Evolutionary conservation across 2,329 filamentous ascomycete species (phyloP).

Genomic region (Cryphonectria naterciae): DNA sequence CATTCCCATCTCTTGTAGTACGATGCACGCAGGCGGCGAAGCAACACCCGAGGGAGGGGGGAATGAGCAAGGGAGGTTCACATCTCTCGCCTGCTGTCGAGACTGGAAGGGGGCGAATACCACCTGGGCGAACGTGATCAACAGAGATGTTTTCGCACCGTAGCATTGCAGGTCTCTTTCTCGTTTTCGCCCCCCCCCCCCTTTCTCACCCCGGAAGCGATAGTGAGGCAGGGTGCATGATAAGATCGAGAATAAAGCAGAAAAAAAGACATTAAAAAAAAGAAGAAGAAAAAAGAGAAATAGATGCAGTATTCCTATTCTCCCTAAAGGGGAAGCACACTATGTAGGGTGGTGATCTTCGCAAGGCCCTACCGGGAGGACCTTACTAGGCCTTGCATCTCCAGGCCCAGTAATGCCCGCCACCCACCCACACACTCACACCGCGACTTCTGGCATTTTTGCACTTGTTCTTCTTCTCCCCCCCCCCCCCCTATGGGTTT

Average conservation of each 20-base stretch:
- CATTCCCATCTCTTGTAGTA: neutral
- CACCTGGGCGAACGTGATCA: neutral
- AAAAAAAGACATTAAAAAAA: neutral
- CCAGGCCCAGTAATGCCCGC: neutral
- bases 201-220: neutral
- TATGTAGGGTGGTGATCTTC: neutral
- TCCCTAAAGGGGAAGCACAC: neutral
- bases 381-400: neutral
- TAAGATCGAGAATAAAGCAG: neutral
- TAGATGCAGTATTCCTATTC: neutral
- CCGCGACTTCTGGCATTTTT: neutral
- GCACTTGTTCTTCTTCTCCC: too few relatives aligned
- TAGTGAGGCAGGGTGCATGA: neutral
- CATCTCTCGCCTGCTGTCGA: too few relatives aligned
- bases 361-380: neutral
- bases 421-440: neutral
- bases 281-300: neutral
- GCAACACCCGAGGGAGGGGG: neutral
- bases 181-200: neutral
- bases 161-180: neutral
- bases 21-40: neutral
- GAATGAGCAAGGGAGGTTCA: neutral
- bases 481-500: too few relatives aligned
- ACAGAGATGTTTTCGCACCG: neutral
- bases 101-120: neutral